Evolutionary conservation across 768 basidiomycete species (phyloP), one percentile per base, ranked within the genome.

Genomic region (Coprinopsis marcescibilis): DNA sequence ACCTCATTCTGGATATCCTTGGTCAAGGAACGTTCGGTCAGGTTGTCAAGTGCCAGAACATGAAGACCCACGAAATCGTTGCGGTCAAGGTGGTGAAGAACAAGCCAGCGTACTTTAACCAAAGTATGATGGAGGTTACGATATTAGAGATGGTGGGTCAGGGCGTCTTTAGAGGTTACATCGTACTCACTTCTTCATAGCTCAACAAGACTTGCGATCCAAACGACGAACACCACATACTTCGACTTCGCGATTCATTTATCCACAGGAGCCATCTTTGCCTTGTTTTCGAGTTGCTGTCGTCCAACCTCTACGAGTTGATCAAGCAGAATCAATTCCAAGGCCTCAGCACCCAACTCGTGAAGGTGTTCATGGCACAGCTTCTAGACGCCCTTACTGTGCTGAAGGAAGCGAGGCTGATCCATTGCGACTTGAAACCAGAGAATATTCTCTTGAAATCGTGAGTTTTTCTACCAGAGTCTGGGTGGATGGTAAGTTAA

Each of bases 301-400:
- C 92, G 5, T 96, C 92, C 25, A 99, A 99, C 60, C 75, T 99
- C 47, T 99, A 98, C 71, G 96, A 99, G 65, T 78, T 99, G 60
- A 98, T 99, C 80, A 99, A 99, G 72, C 96, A 99, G 69, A 99
- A 99, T 66, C 91, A 94, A 62, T 99, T 98, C 76, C 89, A 96
- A 65, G 96, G 96, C 2, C 71, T 99, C 36, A 90, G 87, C 65
- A 95, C 93, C 4, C 90, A 94, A 60, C 84, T 99, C 40, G 96
- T 99, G 60, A 95, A 98, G 61, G 96, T 99, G 36, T 99, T 99
- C 63, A 98, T 95, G 54, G 88, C 89, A 0, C 96, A 99, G 65
- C 68, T 99, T 23, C 70, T 99, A 48, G 95, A 99, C 59, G 83
- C 95, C 1, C 66, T 99, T 62, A 85, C 87, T 7, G 81, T 98